phyloP scores from a whole-genome alignment of 1,139 yeast species.

The Yamadazyma membranifaciens region DNA sequence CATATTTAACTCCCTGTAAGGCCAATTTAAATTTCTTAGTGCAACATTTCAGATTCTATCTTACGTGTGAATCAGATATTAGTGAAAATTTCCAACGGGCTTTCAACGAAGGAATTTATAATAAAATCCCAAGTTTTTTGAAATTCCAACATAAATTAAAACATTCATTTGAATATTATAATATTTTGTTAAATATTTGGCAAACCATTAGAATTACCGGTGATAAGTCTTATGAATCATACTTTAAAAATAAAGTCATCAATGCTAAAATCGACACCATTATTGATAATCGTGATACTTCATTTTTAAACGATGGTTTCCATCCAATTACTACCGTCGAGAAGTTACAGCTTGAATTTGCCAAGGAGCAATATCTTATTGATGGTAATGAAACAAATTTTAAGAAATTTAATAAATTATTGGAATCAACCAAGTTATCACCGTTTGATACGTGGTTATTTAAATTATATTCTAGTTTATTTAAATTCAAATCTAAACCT shows the following conservation, averaged over 20 bases:
- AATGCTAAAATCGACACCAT: conserved; percentile 12
- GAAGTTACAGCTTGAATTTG: conserved; percentile 21
- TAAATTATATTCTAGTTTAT: conserved; percentile 25
- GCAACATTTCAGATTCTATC: conserved; percentile 44
- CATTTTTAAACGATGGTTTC: conserved; percentile 44
- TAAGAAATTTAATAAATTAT: conserved; percentile 24
- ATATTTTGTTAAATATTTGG: conserved; percentile 32
- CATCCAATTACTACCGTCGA: conserved; percentile 9
- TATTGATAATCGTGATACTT: conserved; percentile 50
- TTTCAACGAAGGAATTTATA: conserved; percentile 53
- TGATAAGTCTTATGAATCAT: conserved; percentile 29
- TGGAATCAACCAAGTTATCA: conserved; percentile 18
- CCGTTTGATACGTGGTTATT: conserved; percentile 23
- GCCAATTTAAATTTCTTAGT: conserved; percentile 26
- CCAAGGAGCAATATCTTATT: conserved; percentile 26
- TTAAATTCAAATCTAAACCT: conserved; percentile 18
- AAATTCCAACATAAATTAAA: conserved; percentile 46
- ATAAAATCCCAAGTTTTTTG: conserved; percentile 61
- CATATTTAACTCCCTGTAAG: conserved; percentile 23
- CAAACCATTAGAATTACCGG: conserved; percentile 36
- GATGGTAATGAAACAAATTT: conserved; percentile 17
- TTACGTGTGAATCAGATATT: conserved; percentile 51
- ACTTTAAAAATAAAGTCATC: conserved; percentile 20
- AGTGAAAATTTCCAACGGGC: conserved; percentile 47
- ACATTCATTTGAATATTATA: conserved; percentile 37